A percentile compares a stretch with the other conserved stretches of the same genome.
phyloP scores from a whole-genome alignment of 1,284 basidiomycete genomes.

The Microbotryum intermedium region DNA sequence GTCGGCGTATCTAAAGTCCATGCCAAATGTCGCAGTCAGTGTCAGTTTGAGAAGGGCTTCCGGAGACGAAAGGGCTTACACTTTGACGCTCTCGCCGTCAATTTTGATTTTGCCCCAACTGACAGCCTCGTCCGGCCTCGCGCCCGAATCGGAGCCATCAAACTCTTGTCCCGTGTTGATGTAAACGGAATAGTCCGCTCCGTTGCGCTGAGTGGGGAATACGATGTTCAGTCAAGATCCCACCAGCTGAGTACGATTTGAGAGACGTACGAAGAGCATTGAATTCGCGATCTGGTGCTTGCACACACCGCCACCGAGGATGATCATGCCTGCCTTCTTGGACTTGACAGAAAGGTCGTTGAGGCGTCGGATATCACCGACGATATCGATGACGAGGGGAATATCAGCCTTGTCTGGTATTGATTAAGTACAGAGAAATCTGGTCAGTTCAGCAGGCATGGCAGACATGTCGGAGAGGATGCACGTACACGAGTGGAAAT shows the following conservation, averaged over 20 bases:
- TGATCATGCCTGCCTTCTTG: conserved; percentile 94
- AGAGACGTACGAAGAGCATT: conserved; percentile 77
- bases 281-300: conserved; percentile 99
- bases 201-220: conserved; percentile 62
- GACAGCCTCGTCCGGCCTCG: conserved; percentile 92
- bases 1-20: conserved; percentile 54
- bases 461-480: background rate
- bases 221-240: conserved; percentile 10
- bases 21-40: conserved; percentile 27
- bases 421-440: background rate
- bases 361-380: conserved; percentile 80
- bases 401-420: conserved; percentile 52
- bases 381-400: conserved; percentile 84
- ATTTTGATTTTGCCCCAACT: conserved; percentile 99
- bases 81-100: conserved; percentile 85
- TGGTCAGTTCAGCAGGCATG: background rate
- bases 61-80: conserved; percentile 35
- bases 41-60: background rate
- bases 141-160: conserved; percentile 95
- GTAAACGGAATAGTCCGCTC: conserved; percentile 94
- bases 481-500: conserved; percentile 73
- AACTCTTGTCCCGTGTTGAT: conserved; percentile 99
- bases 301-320: conserved; percentile 95
- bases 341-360: conserved; percentile 86
- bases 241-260: background rate